Evolutionary conservation across 805 yeast species (phyloP), one percentile per base, ranked within the genome.

Genomic region (Cephaloascus fragrans): DNA sequence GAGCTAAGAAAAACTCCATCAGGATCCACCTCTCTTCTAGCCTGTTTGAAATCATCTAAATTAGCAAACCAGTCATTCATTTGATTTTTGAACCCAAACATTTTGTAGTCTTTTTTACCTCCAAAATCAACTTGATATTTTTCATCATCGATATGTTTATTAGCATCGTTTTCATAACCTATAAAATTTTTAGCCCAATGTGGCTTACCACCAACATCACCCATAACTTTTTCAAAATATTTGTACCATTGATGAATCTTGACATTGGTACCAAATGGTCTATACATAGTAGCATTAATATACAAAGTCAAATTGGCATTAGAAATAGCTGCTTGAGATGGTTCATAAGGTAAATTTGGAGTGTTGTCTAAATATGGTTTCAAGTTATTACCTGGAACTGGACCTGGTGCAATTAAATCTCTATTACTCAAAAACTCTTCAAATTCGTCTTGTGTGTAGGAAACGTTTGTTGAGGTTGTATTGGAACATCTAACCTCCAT

Each of bases 171-270:
- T 14, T 53, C 56, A 36, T 63, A 48, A 1, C 95, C 95, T 41
- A 84, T 66, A 57, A 87, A 90, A 59, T 88, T 89, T 67, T 90
- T 90, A 15, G 98, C 98, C 98, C 98, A 90, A 59, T 90, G 98
- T 2, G 98, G 98, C 56, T 80, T 84, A 34, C 98, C 98, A 29
- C 83, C 88, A 20, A 83, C 88, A 19, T 75, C 77, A 37, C 69
- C 71, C 69, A 89, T 67, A 2, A 86, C 74, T 39, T 75, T 73
- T 60, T 90, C 98, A 58, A 90, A 90, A n/a, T 70, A 66, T 37
- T 73, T 72, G 61, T 74, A 90, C 96, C 97, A 90, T 47, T 76
- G 71, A 35, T 75, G 77, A 28, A 87, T 77, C 34, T 83, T 80
- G 9, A 88, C 80, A 50, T 79, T 73, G 41, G 75, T 72, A 28